Percentiles rank a stretch among this genome's conserved stretches.
Conservation (phyloP, 78 protist genomes). For the Chrysochromulina parva region DNA sequence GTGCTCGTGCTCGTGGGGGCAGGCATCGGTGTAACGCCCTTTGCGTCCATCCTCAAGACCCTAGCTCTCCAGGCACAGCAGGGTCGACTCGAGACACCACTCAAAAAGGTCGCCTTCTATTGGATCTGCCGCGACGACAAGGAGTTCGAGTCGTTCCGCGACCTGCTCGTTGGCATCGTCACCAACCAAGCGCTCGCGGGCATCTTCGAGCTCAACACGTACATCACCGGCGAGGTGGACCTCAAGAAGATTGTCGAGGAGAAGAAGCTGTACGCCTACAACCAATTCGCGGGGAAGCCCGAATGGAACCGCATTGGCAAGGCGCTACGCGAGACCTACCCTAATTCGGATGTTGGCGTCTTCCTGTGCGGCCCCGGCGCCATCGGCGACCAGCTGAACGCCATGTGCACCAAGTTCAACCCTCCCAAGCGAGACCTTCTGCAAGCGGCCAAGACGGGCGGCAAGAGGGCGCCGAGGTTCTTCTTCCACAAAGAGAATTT, state of each 20-base stretch:
- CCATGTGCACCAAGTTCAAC: not conserved
- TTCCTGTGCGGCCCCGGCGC: not conserved
- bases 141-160: not conserved
- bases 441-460: not conserved
- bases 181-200: not conserved
- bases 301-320: not conserved
- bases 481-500: not conserved
- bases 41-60: constrained; percentile 82
- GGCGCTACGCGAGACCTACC: not conserved
- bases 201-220: not conserved
- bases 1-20: not conserved
- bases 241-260: not conserved
- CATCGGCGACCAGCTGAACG: not conserved
- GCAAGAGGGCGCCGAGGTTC: not conserved
- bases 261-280: not conserved
- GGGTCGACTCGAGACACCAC: not conserved
- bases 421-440: not conserved
- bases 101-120: not conserved
- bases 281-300: not conserved
- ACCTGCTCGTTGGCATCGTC: not conserved
- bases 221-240: not conserved
- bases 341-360: not conserved
- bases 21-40: constrained; percentile 90
- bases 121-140: not conserved
- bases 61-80: not conserved